These are phyloP conservation scores for Erucastrum elatum DNA, from an alignment of 345 rosid species.

Conservation along the genomic window DNA sequence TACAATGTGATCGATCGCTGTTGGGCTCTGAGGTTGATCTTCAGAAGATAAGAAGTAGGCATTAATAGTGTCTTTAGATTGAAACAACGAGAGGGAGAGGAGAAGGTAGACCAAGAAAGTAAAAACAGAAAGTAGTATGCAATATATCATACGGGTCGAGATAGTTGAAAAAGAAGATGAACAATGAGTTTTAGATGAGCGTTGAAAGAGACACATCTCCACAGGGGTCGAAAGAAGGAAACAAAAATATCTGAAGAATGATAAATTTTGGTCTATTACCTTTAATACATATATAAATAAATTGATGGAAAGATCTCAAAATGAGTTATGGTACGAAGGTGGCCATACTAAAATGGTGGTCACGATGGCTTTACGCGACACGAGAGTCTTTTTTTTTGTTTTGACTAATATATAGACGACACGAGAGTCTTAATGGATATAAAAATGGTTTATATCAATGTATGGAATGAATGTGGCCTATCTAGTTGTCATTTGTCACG, in stretches of 20 bases:
- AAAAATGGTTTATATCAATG: neutral
- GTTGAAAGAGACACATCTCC: constrained; percentile 43
- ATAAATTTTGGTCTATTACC: neutral
- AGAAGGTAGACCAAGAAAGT: constrained; percentile 49
- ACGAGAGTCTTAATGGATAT: neutral
- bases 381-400: neutral
- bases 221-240: neutral
- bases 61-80: constrained; percentile 35
- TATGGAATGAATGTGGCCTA: neutral
- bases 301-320: neutral
- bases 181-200: constrained; percentile 39
- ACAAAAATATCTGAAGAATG: neutral
- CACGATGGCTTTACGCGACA: constrained; percentile 19
- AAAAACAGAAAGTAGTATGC: constrained; percentile 45
- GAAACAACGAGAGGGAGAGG: constrained; percentile 43
- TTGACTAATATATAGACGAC: no score
- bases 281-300: neutral
- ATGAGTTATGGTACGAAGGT: neutral
- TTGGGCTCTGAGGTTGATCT: constrained; percentile 34
- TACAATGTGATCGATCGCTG: constrained; percentile 57
- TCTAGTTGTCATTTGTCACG: constrained; percentile 13
- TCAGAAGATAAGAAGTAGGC: constrained; percentile 37
- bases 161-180: constrained; percentile 33
- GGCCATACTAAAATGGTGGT: constrained; percentile 9
- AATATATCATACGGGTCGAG: constrained; percentile 35